Evolutionary conservation across 2,329 filamentous ascomycete species (phyloP), one percentile per base, ranked within the genome.

Genomic region (Fusarium dlaminii): DNA sequence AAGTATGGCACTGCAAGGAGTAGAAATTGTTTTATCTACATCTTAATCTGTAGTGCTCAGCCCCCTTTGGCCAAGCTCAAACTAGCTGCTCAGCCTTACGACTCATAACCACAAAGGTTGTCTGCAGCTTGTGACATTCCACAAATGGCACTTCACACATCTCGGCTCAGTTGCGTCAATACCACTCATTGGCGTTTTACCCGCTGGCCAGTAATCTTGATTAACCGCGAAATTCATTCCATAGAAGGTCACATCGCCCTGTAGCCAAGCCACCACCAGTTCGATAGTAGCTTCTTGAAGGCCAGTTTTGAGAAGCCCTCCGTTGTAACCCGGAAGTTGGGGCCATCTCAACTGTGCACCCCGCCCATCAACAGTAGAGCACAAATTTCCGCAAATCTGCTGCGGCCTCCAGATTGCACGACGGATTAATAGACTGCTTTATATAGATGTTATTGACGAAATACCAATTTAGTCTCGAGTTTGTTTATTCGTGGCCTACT

Each of bases 151-250:
- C 18, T 20, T 3, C 48, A 27, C 30, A n/a, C 6, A 34, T 34
- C 4, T 52, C 6, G 5, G 13, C 4, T 32, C 7, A n/a, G 22
- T n/a, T n/a, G 7, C 43, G 5, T 27, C 24, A 10, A 27, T 4
- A 27, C 1, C 8, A 27, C 17, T 13, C 11, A 5, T 3, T n/a
- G 29, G 27, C 30, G 22, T 13, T 11, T 20, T 20, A 20, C 5
- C 6, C 5, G 10, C n/a, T 20, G 17, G 4, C 48, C 48, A 52
- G 12, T 52, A 15, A 27, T 34, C 2, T 34, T 27, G 0, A 27
- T 8, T 1, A 27, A 6, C 3, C 0, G 24, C 32, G 37, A 37
- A 9, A 9, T 2, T 29, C 34, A 13, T 8, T 1, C 18, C 2
- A 13, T 1, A 22, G 9, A 6, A 2, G 10, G 51, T 39, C 34